Evolutionary conservation across 345 rosid genomes (phyloP), one percentile per base, ranked within the genome.

Genomic region (Hypericum androsaemum): DNA sequence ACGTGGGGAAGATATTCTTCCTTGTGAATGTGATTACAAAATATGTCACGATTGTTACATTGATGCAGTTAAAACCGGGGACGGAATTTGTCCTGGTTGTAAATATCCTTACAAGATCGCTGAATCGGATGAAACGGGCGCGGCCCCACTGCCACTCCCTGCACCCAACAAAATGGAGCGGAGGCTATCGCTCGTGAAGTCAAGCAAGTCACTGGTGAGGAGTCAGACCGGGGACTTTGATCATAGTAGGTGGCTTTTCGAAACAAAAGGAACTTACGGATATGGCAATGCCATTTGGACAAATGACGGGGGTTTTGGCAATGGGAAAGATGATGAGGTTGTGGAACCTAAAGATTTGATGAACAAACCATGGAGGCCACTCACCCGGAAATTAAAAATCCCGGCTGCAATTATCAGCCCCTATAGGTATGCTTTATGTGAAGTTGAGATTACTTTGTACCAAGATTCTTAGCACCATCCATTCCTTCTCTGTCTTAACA

Each of bases 201-300:
- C 98, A 32, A 82, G 75, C 10, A 81, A 84, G 59, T 90, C 96
- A 0, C 65, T 90, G 52, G 80, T 84, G 90, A 82, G 98, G 73
- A 90, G 89, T 72, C 98, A 90, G 63, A 87, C 98, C 0, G 92
- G 89, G 9, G 98, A 90, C 69, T 90, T 90, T 51, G 98, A 90
- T 72, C 96, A 90, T 38, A 90, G 82, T 51, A 70, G 85, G 71
- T 87, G 98, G 98, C 66, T 87, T 66, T 90, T 84, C 66, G 96
- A 87, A 77, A 84, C 98, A 0, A 77, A 63, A 70, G 95, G 95
- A 8, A 87, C 95, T 48, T 90, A 90, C 61, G 98, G 98, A 41
- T 87, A 87, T 53, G 96, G 98, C 15, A 90, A 90, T 75, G 98
- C 98, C 28, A 84, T 87, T 61, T 90, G 96, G 95, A 84, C 96